Evolutionary conservation across 1,284 basidiomycete genomes (phyloP).

Genomic region (Cryptococcus sp.): DNA sequence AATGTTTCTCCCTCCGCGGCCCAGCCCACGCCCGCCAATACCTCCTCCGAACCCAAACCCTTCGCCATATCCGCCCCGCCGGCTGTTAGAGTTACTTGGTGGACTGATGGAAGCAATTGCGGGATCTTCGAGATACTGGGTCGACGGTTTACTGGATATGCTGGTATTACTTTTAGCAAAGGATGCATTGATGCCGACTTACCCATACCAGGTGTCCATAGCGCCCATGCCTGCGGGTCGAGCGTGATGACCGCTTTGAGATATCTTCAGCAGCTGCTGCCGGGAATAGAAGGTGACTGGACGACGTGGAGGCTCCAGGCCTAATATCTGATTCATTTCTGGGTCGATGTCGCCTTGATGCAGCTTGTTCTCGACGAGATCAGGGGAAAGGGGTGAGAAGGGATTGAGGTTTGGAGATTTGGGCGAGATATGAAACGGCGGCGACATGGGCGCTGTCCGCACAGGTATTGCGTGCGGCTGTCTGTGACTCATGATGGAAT

Average conservation of each 20-base stretch:
- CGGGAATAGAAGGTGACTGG: slow-evolving; percentile 27
- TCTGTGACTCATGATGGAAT: background rate
- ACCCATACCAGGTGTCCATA: slow-evolving; percentile 40
- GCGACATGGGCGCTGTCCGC: slow-evolving; percentile 12
- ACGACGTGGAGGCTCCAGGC: slow-evolving; percentile 7
- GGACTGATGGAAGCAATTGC: slow-evolving; percentile 45
- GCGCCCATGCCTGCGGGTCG: slow-evolving; percentile 23
- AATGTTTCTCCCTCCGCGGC: slow-evolving; percentile 34
- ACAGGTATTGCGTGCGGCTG: too few relatives aligned
- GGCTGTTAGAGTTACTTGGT: slow-evolving; percentile 12
- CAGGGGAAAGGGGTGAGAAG: slow-evolving; percentile 47
- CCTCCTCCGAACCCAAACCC: slow-evolving; percentile 51
- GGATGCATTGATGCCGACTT: slow-evolving; percentile 10
- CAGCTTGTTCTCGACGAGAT: slow-evolving; percentile 32
- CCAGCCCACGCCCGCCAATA: slow-evolving; percentile 36
- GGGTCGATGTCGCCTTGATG: slow-evolving; percentile 19
- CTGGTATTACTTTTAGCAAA: slow-evolving; percentile 5
- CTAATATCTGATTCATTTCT: slow-evolving; percentile 33
- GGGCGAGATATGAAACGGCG: slow-evolving; percentile 25
- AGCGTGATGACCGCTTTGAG: slow-evolving; percentile 5
- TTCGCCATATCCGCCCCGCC: slow-evolving; percentile 44
- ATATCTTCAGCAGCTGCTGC: slow-evolving; percentile 22
- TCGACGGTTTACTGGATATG: slow-evolving; percentile 2
- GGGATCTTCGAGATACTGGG: slow-evolving; percentile 36
- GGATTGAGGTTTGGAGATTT: slow-evolving; percentile 44